phyloP scores from a whole-genome alignment of 768 basidiomycete species.

The Dacryopinax spathularia region DNA sequence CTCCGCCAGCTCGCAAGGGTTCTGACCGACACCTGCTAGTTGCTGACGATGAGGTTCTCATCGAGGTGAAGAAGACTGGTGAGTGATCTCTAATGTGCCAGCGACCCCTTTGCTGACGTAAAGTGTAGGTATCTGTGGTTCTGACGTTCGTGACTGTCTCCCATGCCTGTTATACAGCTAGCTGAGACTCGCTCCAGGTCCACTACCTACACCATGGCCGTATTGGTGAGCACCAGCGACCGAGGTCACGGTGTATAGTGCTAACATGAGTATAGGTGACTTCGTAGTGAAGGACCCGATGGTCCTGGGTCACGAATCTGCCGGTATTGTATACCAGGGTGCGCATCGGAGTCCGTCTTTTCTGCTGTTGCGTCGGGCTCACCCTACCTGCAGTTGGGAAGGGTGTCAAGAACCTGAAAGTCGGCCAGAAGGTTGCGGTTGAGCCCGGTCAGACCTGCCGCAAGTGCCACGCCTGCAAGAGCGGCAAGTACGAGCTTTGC shows the following conservation, averaged over 20 bases:
- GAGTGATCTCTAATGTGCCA: constrained; percentile 14
- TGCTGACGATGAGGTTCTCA: constrained; percentile 61
- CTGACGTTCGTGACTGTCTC: constrained; percentile 41
- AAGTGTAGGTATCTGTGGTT: constrained; percentile 71
- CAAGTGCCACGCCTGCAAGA: constrained; percentile 70
- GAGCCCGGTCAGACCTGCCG: constrained; percentile 84
- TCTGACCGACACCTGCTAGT: constrained; percentile 29
- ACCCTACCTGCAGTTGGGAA: constrained; percentile 42
- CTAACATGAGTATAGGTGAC: constrained; percentile 27
- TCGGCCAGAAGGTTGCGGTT: constrained; percentile 78
- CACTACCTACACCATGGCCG: constrained; percentile 68
- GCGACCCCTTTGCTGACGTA: background rate
- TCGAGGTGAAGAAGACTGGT: constrained; percentile 88
- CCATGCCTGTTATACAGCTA: background rate
- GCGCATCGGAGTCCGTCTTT: constrained; percentile 3
- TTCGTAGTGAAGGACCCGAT: constrained; percentile 70
- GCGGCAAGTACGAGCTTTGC: constrained; percentile 80
- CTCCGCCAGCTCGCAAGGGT: background rate
- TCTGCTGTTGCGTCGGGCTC: background rate
- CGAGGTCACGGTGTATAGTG: constrained; percentile 15
- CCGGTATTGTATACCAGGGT: constrained; percentile 65
- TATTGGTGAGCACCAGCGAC: constrained; percentile 24
- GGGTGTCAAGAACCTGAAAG: constrained; percentile 58
- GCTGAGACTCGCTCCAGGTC: constrained; percentile 33
- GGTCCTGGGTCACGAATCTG: constrained; percentile 90